Conservation (phyloP, 2,329 filamentous ascomycete species). For the Pseudocercospora musae region DNA sequence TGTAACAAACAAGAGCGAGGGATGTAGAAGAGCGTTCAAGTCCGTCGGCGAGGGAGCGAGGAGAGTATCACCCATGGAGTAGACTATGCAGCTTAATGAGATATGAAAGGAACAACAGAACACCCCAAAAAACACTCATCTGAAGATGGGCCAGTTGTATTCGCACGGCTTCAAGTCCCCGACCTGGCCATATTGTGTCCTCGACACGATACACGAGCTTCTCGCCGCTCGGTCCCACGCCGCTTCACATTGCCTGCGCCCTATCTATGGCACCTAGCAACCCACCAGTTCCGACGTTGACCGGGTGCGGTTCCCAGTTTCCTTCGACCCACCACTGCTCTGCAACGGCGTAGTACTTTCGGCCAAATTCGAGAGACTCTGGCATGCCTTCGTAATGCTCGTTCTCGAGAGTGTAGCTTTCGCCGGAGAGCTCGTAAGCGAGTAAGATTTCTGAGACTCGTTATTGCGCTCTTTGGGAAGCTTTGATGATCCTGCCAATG, state of each 20-base stretch:
- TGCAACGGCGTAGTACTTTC: constrained; percentile 35
- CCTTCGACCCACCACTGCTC: constrained; percentile 38
- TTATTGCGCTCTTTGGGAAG: constrained; percentile 38
- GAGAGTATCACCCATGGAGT: not conserved
- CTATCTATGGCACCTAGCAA: constrained; percentile 41
- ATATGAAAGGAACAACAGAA: not conserved
- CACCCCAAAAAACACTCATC: not conserved
- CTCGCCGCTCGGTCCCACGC: constrained; percentile 40
- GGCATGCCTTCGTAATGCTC: constrained; percentile 28
- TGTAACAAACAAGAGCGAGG: not conserved
- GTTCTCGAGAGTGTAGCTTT: constrained; percentile 40
- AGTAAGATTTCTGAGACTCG: constrained; percentile 30
- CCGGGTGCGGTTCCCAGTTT: constrained; percentile 41
- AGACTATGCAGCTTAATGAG: not conserved
- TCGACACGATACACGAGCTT: constrained; percentile 45
- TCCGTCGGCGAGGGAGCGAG: not conserved
- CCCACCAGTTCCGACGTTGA: constrained; percentile 37
- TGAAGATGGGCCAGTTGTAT: not conserved
- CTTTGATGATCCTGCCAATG: constrained; percentile 43
- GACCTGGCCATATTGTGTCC: constrained; percentile 5
- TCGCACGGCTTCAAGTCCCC: not conserved
- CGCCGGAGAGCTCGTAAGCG: constrained; percentile 13
- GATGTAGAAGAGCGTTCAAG: not conserved
- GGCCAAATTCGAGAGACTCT: constrained; percentile 38
- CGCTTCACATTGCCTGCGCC: constrained; percentile 38